Evolutionary conservation across 768 basidiomycete genomes (phyloP), one percentile per base, ranked within the genome.

Genomic region (Rickenella mellea): DNA sequence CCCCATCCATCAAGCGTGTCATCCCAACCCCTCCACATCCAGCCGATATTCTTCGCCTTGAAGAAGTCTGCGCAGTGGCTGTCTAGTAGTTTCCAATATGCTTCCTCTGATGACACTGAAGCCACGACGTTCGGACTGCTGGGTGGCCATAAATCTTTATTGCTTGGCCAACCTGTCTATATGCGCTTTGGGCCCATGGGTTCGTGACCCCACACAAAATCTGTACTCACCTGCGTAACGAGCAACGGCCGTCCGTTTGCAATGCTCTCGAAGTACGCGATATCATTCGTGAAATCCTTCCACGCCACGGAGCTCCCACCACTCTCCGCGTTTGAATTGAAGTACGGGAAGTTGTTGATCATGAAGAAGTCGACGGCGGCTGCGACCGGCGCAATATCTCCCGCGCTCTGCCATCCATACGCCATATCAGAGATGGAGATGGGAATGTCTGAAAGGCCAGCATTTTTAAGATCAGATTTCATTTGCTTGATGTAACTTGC

Each of bases 151-250:
- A 51, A 41, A 5, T 48, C 30, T 9, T 47, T 41, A 36, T 45
- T 53, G 14, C 39, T 45, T 5, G 53, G 53, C 53, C 53, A 54
- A 27, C 53, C 49, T 9, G 42, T 42, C 41, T 48, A 26, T 17
- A 24, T 32, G 8, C 9, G 9, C 15, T 6, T 36, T 11, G 24
- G 9, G 19, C 9, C 24, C 4, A 17, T 36, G 24, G 7, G 19
- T 36, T 17, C 9, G 11, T 19, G 33, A 14, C 8, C 15, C 10
- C 29, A 15, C 29, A 15, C 29, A 30, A 10, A 22, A 36, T 10
- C 15, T 30, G 15, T 17, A 36, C 33, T 17, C 11, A 36, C 33
- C 33, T 36, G 33, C 5, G 33, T 36, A 22, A 36, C 33, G 10
- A 36, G 24, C 2, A 36, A 22, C 19, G 33, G 33, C 33, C 24